phyloP scores from a whole-genome alignment of 2,329 filamentous ascomycete species.

The Bipolaris bicolor region DNA sequence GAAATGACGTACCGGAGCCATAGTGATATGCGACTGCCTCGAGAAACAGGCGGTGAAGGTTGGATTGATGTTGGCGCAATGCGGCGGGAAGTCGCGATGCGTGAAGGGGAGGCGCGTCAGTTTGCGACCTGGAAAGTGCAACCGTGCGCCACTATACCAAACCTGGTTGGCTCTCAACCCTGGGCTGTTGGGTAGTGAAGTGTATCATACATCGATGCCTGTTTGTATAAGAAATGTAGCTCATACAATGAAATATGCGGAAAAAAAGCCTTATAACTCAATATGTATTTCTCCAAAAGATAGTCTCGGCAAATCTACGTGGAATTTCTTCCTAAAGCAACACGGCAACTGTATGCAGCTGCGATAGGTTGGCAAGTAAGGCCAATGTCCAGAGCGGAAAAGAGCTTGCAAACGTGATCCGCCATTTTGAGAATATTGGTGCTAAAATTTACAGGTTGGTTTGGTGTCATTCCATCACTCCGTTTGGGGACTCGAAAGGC shows the following conservation, averaged over 20 bases:
- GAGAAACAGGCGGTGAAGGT: slow-evolving; percentile 27
- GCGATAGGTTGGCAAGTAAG: neutral
- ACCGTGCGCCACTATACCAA: slow-evolving; percentile 26
- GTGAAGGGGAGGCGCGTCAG: slow-evolving; percentile 42
- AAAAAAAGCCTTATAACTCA: accelerated
- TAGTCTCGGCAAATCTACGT: no score
- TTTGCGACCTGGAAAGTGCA: slow-evolving; percentile 34
- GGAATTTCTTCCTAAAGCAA: neutral
- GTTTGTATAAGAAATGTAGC: neutral
- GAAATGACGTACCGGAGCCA: slow-evolving; percentile 45
- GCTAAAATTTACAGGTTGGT: neutral
- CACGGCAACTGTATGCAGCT: neutral
- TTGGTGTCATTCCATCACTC: neutral
- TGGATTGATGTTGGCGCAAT: slow-evolving; percentile 29
- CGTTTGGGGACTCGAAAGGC: slow-evolving; percentile 1
- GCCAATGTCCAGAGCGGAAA: neutral
- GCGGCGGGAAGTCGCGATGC: slow-evolving; percentile 40
- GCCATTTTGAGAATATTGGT: neutral
- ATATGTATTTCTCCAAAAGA: no score
- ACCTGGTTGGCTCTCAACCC: slow-evolving; percentile 4
- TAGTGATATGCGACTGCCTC: slow-evolving; percentile 26
- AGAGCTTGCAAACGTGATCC: neutral
- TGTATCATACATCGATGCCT: neutral
- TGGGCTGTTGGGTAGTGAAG: neutral
- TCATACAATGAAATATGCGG: neutral